A percentile compares a stretch with the other conserved stretches of the same genome.
These are phyloP conservation scores for Boletus subcaerulescens DNA, from an alignment of 768 basidiomycete species.

Conservation along the genomic window DNA sequence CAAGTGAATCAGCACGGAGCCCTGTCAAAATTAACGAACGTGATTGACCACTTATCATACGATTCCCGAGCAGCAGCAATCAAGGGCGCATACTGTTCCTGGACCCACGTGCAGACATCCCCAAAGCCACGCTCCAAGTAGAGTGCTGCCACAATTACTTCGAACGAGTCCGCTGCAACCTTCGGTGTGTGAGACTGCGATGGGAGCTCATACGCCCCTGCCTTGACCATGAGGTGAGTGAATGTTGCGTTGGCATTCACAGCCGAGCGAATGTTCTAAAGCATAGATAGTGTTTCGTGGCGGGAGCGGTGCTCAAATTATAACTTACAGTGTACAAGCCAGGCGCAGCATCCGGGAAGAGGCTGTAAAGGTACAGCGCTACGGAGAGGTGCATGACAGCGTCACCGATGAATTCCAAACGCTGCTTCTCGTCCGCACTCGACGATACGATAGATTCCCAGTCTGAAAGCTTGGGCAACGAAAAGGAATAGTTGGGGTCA, in stretches of 20 bases:
- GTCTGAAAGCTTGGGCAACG: constrained; percentile 26
- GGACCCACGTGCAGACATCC: constrained; percentile 38
- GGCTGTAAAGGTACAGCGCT: constrained; percentile 37
- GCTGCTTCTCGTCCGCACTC: constrained; percentile 33
- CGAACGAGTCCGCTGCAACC: constrained; percentile 45
- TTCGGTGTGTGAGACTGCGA: constrained; percentile 30
- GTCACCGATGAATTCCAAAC: constrained; percentile 48
- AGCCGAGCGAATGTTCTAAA: constrained; percentile 23
- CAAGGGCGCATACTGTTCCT: constrained; percentile 38
- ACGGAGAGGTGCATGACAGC: constrained; percentile 44
- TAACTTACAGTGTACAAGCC: constrained; percentile 35
- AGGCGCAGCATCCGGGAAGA: constrained; percentile 32
- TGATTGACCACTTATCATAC: constrained; percentile 25
- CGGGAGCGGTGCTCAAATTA: not conserved
- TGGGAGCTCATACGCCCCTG: constrained; percentile 25
- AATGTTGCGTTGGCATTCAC: constrained; percentile 37
- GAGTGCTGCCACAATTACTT: constrained; percentile 44
- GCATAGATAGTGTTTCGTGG: not conserved
- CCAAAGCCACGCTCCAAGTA: constrained; percentile 39
- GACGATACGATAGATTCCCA: constrained; percentile 30
- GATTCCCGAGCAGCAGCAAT: constrained; percentile 32
- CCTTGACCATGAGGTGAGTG: constrained; percentile 37
- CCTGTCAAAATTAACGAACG: not conserved
- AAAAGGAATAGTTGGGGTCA: constrained; percentile 27
- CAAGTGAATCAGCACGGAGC: constrained; percentile 6